These are phyloP conservation scores for Silene conica DNA, from an alignment of 148 eudicot genomes.

Conservation along the genomic window DNA sequence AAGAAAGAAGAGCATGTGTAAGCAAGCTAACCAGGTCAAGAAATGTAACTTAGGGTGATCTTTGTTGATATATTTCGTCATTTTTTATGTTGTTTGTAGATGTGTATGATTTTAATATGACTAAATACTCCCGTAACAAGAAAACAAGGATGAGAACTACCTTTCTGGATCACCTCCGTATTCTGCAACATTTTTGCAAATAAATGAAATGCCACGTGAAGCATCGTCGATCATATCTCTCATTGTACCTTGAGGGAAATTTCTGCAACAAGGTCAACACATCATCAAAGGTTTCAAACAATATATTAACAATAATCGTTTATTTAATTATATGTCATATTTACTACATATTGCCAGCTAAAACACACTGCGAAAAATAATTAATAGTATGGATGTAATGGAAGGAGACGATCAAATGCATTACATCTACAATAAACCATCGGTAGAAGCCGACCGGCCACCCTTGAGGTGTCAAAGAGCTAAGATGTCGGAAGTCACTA, in stretches of 20 bases:
- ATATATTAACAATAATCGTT: not conserved
- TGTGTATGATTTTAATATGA: too few relatives aligned
- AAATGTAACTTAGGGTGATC: not conserved
- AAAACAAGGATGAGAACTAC: conserved; percentile 24
- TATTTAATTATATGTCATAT: too few relatives aligned
- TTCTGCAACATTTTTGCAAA: conserved; percentile 87
- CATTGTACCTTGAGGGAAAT: conserved; percentile 93
- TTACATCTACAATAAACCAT: not conserved
- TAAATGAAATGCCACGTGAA: conserved; percentile 79
- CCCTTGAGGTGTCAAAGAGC: too few relatives aligned
- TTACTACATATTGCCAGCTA: not conserved
- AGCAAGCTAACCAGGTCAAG: not conserved
- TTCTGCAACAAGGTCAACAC: conserved; percentile 41
- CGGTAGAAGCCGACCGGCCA: not conserved
- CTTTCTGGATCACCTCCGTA: conserved; percentile 97
- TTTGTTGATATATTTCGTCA: too few relatives aligned
- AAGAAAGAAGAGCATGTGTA: conserved; percentile 5
- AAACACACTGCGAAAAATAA: not conserved
- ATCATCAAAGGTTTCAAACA: not conserved
- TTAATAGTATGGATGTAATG: too few relatives aligned
- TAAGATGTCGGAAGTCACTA: not conserved
- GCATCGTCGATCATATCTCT: conserved; percentile 91
- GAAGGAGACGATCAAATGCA: not conserved
- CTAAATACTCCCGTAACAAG: not conserved
- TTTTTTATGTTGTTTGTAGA: too few relatives aligned